Conservation (phyloP, 2,329 filamentous ascomycete species). For the Aureobasidium uvarum region DNA sequence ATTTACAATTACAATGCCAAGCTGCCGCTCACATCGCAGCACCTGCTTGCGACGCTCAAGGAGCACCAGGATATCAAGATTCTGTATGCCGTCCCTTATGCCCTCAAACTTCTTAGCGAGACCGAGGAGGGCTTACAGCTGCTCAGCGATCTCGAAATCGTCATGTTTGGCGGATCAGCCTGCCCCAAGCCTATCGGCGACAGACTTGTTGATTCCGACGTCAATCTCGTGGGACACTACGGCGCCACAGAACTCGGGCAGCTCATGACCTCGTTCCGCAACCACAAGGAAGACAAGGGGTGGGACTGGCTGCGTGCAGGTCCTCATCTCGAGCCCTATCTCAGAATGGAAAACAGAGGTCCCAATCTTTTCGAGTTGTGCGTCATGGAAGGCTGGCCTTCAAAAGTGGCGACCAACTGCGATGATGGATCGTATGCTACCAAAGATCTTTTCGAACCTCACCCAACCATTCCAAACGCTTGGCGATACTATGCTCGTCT, state of each 20-base stretch:
- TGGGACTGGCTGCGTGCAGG: constrained; percentile 59
- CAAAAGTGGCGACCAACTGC: constrained; percentile 42
- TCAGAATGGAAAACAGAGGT: constrained; percentile 38
- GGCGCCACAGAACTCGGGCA: constrained; percentile 58
- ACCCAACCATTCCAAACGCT: constrained; percentile 41
- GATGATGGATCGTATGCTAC: constrained; percentile 49
- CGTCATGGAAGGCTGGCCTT: constrained; percentile 34
- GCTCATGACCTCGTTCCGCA: constrained; percentile 57
- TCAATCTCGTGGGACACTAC: constrained; percentile 32
- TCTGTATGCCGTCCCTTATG: constrained; percentile 62
- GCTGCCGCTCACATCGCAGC: constrained; percentile 50
- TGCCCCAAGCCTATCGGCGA: constrained; percentile 33
- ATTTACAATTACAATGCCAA: constrained; percentile 55
- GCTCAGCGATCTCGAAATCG: constrained; percentile 29
- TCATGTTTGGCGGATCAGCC: constrained; percentile 34
- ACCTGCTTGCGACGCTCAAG: constrained; percentile 31
- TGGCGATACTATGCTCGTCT: constrained; percentile 47
- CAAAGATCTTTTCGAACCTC: constrained; percentile 46
- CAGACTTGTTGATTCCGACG: constrained; percentile 30
- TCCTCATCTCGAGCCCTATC: constrained; percentile 43
- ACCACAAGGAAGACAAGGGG: constrained; percentile 47
- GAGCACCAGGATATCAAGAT: constrained; percentile 44
- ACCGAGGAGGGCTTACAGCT: constrained; percentile 47
- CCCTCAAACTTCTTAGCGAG: constrained; percentile 60
- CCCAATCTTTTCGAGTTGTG: constrained; percentile 41